Conservation (phyloP, 208 protist genomes). For the Trichomonas vaginalis region DNA sequence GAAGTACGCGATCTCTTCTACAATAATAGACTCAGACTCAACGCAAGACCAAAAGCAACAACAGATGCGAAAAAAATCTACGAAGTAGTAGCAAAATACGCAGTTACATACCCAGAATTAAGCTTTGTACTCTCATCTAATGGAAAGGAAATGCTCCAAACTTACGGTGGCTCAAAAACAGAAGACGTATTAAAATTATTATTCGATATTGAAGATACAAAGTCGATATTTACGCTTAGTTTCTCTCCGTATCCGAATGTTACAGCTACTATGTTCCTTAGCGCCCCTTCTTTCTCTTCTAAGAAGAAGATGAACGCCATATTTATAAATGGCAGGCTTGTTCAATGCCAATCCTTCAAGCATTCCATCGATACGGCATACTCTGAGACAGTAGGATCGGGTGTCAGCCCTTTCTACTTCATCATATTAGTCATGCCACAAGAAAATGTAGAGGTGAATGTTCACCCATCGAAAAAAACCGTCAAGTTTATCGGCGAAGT, state of each 20-base stretch:
- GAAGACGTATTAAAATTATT: background rate
- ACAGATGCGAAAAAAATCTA: background rate
- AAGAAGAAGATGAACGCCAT: background rate
- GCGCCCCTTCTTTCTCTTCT: background rate
- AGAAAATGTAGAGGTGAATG: background rate
- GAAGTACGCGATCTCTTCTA: conserved; percentile 5
- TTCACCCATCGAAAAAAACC: conserved; percentile 18
- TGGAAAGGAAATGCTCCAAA: background rate
- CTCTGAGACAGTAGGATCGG: background rate
- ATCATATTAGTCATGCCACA: background rate
- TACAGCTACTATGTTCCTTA: background rate
- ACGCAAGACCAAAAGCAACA: background rate
- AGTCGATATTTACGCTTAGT: background rate
- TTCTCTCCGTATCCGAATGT: background rate
- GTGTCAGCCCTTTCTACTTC: background rate
- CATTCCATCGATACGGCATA: background rate
- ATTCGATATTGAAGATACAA: background rate
- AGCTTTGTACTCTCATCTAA: background rate
- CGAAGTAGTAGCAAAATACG: background rate
- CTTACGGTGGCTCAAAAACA: background rate
- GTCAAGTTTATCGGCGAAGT: background rate
- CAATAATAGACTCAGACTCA: background rate
- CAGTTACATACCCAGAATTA: background rate
- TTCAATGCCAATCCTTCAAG: background rate
- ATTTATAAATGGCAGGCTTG: background rate